Conservation (phyloP, 805 yeast genomes). For the Komagataella populi region DNA sequence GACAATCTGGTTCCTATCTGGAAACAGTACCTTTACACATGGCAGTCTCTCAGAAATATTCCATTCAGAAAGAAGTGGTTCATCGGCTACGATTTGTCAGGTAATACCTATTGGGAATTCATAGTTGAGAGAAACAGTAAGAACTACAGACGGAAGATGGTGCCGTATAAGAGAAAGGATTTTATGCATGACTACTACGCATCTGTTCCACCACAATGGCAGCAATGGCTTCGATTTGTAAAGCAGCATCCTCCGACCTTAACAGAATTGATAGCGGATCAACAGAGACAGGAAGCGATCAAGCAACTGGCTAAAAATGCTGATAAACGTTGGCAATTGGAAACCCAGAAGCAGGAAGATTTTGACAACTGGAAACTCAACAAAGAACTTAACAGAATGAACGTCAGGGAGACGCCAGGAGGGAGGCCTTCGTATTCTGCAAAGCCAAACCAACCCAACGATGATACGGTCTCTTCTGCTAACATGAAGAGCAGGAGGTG, state of each 20-base stretch:
- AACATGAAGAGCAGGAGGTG: slow-evolving; percentile 18
- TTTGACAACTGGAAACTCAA: neutral
- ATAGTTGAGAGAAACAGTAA: slow-evolving; percentile 31
- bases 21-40: slow-evolving; percentile 37
- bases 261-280: slow-evolving; percentile 46
- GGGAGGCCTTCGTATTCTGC: neutral
- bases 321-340: slow-evolving; percentile 10
- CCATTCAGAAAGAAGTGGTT: slow-evolving; percentile 65
- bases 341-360: neutral
- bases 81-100: slow-evolving; percentile 67
- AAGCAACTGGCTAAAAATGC: slow-evolving; percentile 11
- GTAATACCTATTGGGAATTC: slow-evolving; percentile 82
- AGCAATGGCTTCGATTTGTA: slow-evolving; percentile 65
- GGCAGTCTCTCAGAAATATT: slow-evolving; percentile 45
- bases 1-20: slow-evolving; percentile 32
- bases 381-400: slow-evolving; percentile 2
- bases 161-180: slow-evolving; percentile 32
- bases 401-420: neutral
- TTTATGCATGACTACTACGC: slow-evolving; percentile 45
- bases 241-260: slow-evolving; percentile 47
- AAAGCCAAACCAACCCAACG: neutral
- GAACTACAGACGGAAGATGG: slow-evolving; percentile 48
- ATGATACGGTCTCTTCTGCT: slow-evolving; percentile 20
- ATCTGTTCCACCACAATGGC: slow-evolving; percentile 61
- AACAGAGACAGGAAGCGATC: slow-evolving; percentile 27